Base-by-base conservation (phyloP, 2,329 filamentous ascomycete species). In the Phialophora verrucosa region DNA sequence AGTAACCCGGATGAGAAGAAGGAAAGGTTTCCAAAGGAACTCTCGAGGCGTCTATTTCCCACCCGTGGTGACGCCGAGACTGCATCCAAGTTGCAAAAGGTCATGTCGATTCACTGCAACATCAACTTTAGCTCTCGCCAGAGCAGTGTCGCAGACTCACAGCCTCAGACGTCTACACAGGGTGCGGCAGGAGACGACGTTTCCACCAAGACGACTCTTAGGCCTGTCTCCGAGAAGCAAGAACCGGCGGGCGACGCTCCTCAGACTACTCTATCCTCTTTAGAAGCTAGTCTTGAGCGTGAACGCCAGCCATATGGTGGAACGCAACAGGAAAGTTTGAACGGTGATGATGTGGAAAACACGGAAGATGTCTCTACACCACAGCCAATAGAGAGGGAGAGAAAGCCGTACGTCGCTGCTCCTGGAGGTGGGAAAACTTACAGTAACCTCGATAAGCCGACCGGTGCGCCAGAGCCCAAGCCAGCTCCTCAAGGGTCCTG, bases 21-120 rank as follows among this genome's bases (percentile, higher is more conserved):
- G 11, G 91, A 93, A 76, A 83, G 90, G 2, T 89, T 96, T 62
- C 93, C 92, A 0, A 92, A 91, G 70, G 89, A 93, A 71, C 83
- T 96, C 2, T 89, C 91, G 0, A 83, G 92, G 49, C 84, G 90
- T 59, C 82, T 95, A 3, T 86, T 96, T 47, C 92, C 92, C 0
- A 79, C 81, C 0, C 76, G 78, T 7, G 81, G 85, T 0, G 87
- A 92, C 70, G 73, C 83, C 0, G 80, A 84, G 35, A 80, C 86
- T 0, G 84, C 87, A 63, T 85, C 88, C 67, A 79, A 86, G 23
- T 79, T 93, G 8, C 85, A 88, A 20, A 82, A 85, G 51, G 84
- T 85, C 1, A 81, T 93, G 20, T 81, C 82, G 32, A 81, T 83
- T 70, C 82, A 85, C 71, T 80, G 82, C 70, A 76, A 80, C 58